Evolutionary conservation across 2,329 filamentous ascomycete species (phyloP).

Genomic region (Aspergillus piperis): DNA sequence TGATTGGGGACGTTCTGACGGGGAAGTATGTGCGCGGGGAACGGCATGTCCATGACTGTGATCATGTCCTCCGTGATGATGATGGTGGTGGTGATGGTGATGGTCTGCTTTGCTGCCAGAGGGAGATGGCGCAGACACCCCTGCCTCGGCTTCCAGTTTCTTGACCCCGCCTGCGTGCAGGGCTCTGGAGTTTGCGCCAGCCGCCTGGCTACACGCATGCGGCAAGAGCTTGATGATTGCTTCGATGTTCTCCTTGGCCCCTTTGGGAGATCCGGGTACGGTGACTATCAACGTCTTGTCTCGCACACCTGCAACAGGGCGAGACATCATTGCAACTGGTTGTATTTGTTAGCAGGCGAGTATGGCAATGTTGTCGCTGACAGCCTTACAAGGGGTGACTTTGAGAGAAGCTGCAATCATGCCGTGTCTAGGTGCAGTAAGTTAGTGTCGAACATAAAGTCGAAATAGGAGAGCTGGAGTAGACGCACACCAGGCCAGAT

Average conservation of each 20-base stretch:
- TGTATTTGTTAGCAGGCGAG: constrained; percentile 22
- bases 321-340: constrained; percentile 91
- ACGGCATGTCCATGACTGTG: constrained; percentile 64
- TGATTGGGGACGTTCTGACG: constrained; percentile 58
- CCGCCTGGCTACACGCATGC: constrained; percentile 89
- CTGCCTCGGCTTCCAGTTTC: constrained; percentile 82
- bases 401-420: constrained; percentile 84
- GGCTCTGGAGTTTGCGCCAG: constrained; percentile 75
- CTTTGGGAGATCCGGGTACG: constrained; percentile 91
- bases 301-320: constrained; percentile 85
- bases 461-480: not conserved
- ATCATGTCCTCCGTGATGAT: constrained; percentile 57
- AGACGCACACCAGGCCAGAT: constrained; percentile 72
- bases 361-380: no score
- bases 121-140: constrained; percentile 48
- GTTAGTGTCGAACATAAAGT: constrained; percentile 19
- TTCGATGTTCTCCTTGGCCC: constrained; percentile 88
- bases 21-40: constrained; percentile 72
- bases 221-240: constrained; percentile 86
- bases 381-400: constrained; percentile 79
- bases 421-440: constrained; percentile 62
- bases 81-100: constrained; percentile 39
- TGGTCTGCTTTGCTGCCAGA: constrained; percentile 19
- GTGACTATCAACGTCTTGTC: constrained; percentile 82
- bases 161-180: constrained; percentile 80